Evolutionary conservation across 768 basidiomycete species (phyloP).

Genomic region (Exidia glandulosa): DNA sequence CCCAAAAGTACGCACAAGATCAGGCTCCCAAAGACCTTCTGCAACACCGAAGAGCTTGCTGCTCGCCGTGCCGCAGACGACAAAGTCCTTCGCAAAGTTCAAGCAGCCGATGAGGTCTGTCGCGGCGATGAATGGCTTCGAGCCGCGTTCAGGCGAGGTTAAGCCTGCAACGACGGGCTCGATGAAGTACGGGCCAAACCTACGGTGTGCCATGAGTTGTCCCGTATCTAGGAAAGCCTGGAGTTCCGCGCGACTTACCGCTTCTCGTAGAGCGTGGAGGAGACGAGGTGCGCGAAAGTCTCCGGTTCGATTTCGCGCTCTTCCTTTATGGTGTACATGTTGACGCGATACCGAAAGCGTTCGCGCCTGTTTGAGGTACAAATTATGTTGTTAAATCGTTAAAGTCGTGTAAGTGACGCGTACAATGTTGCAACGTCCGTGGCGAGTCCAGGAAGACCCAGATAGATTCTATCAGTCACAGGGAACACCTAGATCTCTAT

Average conservation of each 20-base stretch:
- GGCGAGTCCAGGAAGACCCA: constrained; percentile 86
- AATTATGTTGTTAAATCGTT: background rate
- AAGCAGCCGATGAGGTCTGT: constrained; percentile 91
- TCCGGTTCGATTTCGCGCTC: constrained; percentile 93
- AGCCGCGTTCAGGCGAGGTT: constrained; percentile 21
- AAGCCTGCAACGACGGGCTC: constrained; percentile 95
- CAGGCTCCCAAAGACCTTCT: constrained; percentile 97
- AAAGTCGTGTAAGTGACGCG: constrained; percentile 6
- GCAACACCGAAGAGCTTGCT: constrained; percentile 93
- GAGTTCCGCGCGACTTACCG: constrained; percentile 27
- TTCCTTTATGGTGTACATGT: constrained; percentile 99
- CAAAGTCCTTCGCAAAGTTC: constrained; percentile 93
- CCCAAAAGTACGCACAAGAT: constrained; percentile 37
- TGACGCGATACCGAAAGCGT: constrained; percentile 84
- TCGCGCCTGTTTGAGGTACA: constrained; percentile 53
- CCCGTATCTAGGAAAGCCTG: background rate
- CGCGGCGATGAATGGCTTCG: constrained; percentile 87
- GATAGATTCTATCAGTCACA: constrained; percentile 81
- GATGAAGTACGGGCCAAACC: constrained; percentile 90
- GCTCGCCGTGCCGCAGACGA: constrained; percentile 88
- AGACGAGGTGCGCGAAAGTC: constrained; percentile 91
- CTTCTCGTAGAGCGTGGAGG: constrained; percentile 89
- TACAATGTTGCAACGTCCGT: constrained; percentile 90
- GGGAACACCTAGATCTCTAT: constrained; percentile 71
- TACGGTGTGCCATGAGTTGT: constrained; percentile 6